Percentiles rank a stretch among this genome's conserved stretches.
Conservation (phyloP, 768 basidiomycete species). For the Phaffia tasmanica region DNA sequence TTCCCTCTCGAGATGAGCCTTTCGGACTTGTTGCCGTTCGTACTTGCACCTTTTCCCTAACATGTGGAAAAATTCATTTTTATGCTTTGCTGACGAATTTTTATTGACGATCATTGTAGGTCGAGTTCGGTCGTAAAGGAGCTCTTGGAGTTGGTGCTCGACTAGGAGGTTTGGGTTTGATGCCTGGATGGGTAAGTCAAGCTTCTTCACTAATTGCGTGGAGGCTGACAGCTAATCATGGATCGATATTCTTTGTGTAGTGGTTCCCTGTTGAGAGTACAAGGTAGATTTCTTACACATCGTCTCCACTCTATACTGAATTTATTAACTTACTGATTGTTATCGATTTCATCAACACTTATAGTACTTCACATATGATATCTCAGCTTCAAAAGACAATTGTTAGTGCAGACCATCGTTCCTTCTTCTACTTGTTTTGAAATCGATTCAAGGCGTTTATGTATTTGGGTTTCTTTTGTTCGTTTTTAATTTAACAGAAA, state of each 20-base stretch:
- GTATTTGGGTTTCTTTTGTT: not conserved
- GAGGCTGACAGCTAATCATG: not conserved
- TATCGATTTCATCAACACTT: not conserved
- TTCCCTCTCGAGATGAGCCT: conserved; percentile 91
- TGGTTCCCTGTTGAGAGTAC: conserved; percentile 95
- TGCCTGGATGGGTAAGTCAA: conserved; percentile 84
- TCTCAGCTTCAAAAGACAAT: conserved; percentile 89
- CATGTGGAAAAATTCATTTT: not conserved
- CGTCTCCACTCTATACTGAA: conserved; percentile 32
- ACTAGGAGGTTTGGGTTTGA: conserved; percentile 83
- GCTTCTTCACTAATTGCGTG: not conserved
- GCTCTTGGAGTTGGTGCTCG: conserved; percentile 90
- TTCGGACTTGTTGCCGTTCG: conserved; percentile 78
- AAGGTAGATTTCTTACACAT: conserved; percentile 33
- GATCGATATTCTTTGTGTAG: conserved; percentile 38
- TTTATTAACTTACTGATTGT: not conserved
- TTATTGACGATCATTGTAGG: not conserved
- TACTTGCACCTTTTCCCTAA: not conserved
- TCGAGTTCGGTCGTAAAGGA: conserved; percentile 93
- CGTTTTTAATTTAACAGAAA: conserved; percentile 41
- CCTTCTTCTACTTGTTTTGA: not conserved
- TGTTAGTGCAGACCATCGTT: conserved; percentile 21
- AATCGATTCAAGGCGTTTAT: too few species aligned
- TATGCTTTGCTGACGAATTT: not conserved
- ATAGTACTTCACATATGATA: conserved; percentile 70